Percentiles rank a stretch among this genome's conserved stretches.
Evolutionary conservation across 2,329 filamentous ascomycete species (phyloP).

Genomic region (Colletotrichum aenigma): DNA sequence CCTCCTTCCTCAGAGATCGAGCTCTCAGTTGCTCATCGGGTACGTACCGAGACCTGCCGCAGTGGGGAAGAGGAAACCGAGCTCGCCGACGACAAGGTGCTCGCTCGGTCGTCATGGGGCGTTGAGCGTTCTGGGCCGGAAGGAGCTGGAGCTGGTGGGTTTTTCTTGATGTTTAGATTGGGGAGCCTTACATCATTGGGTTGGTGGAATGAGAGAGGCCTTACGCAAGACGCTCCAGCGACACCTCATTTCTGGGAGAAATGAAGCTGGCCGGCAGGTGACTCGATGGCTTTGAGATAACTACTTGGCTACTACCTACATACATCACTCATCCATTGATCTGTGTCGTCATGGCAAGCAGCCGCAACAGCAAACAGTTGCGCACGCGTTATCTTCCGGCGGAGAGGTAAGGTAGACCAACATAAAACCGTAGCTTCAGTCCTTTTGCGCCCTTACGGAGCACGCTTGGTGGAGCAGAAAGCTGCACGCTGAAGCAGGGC

Average conservation of each 20-base stretch:
- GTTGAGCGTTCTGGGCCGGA: neutral
- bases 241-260: neutral
- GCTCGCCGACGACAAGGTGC: slow-evolving; percentile 1
- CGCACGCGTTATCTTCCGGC: neutral
- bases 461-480: neutral
- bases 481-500: neutral
- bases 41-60: neutral
- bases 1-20: neutral
- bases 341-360: neutral
- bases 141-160: neutral
- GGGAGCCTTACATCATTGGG: neutral
- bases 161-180: neutral
- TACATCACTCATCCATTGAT: neutral
- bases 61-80: neutral
- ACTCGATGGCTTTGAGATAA: neutral
- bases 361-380: neutral
- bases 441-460: neutral
- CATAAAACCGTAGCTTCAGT: neutral
- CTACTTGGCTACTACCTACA: neutral
- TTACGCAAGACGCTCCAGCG: neutral
- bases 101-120: neutral
- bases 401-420: neutral
- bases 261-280: neutral
- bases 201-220: neutral
- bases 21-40: neutral